Base-by-base conservation (phyloP, 2,329 filamentous ascomycete species). In the Nemania bipapillata region DNA sequence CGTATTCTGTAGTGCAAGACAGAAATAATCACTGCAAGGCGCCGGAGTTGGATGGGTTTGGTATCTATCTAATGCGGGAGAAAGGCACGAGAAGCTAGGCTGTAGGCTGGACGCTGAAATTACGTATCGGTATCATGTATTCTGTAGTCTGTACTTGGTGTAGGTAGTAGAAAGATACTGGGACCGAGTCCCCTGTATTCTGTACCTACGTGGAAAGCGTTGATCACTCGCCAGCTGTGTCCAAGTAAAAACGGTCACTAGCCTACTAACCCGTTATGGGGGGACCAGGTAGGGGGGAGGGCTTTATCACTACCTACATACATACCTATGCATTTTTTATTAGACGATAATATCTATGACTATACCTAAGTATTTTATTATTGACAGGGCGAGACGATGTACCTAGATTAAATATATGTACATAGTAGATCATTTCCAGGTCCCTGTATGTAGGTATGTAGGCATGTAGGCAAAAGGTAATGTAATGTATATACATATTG, bases 181-280 rank as follows among this genome's bases (percentile, higher is more conserved):
- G n/a, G 28, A 60, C 15, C n/a, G 37, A 55, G 47, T 15, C 32
- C 22, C n/a, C 53, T 54, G 45, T 58, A 42, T 45, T n/a, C 37
- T 58, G 11, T 45, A 37, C 12, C 2, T 56, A 49, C 40, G 4
- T 53, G 35, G 37, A 47, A n/a, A n/a, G 22, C 24, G 47, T 58
- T 22, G 45, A 54, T 66, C 58, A 30, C 28, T 42, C 17, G 57
- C 40, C 55, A 40, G n/a, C 9, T 40, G 40, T 45, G 40, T n/a
- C n/a, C n/a, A n/a, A n/a, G n/a, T n/a, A n/a, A n/a, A 45, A n/a
- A 47, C 50, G 28, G 47, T n/a, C 42, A 53, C 30, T 11, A n/a
- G n/a, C n/a, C n/a, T n/a, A 58, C 52, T 62, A 65, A 58, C 45
- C 54, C 17, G 32, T 57, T 65, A 52, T 26, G 24, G 62, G 53